These are phyloP conservation scores for Dujonia santamariae DNA, from an alignment of 1,139 yeast species.

Conservation along the genomic window DNA sequence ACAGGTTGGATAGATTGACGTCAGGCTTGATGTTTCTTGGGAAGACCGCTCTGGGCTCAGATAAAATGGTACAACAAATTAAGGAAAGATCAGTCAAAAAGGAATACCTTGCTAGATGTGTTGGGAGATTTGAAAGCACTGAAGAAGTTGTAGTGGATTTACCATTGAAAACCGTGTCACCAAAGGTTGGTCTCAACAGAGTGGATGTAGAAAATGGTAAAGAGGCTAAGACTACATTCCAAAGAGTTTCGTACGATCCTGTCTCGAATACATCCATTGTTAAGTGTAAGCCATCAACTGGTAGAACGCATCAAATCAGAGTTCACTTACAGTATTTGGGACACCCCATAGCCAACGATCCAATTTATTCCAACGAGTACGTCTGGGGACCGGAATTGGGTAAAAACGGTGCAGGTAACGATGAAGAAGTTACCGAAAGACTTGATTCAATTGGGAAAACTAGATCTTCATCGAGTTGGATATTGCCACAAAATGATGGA, in stretches of 20 bases:
- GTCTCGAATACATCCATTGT: conserved; percentile 62
- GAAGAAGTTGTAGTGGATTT: conserved; percentile 53
- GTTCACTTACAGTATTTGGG: conserved; percentile 89
- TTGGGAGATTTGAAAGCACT: conserved; percentile 70
- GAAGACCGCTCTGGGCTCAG: conserved; percentile 78
- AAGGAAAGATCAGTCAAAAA: conserved; percentile 74
- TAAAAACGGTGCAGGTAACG: conserved; percentile 47
- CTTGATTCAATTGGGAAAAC: conserved; percentile 70
- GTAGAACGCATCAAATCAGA: conserved; percentile 92
- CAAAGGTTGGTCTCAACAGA: conserved; percentile 73
- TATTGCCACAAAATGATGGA: conserved; percentile 55
- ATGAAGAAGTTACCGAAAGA: conserved; percentile 39
- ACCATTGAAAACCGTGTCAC: conserved; percentile 72
- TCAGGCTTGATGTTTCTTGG: conserved; percentile 95
- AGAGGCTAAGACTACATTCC: conserved; percentile 54
- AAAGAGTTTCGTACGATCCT: conserved; percentile 60
- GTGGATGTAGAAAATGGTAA: conserved; percentile 67
- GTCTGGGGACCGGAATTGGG: conserved; percentile 75
- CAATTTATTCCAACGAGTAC: conserved; percentile 63
- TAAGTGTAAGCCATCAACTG: conserved; percentile 80
- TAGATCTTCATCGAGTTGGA: conserved; percentile 66
- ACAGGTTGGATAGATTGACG: conserved; percentile 85
- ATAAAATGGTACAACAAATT: conserved; percentile 68
- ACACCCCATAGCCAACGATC: conserved; percentile 92
- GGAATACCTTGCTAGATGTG: conserved; percentile 83